Conservation (phyloP, 2,329 filamentous ascomycete genomes). For the Botrytis tulipae region DNA sequence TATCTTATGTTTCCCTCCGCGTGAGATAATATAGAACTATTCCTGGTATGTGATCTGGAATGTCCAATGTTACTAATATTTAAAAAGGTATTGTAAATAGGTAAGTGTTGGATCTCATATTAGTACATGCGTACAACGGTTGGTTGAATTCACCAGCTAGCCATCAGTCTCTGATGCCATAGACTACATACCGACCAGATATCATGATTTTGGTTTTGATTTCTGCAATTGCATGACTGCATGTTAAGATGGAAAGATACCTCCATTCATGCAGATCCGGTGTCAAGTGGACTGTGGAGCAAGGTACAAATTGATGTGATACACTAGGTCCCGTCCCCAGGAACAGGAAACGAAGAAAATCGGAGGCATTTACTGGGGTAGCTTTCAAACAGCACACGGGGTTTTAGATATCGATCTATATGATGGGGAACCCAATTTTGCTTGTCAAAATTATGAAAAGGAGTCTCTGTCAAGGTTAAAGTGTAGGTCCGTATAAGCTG, state of each 20-base stretch:
- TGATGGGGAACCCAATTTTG: background rate
- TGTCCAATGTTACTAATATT: background rate
- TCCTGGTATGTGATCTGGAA: background rate
- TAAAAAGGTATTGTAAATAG: background rate
- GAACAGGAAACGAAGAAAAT: background rate
- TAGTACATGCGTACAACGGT: background rate
- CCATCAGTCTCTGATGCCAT: background rate
- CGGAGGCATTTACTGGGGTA: background rate
- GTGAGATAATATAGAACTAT: background rate
- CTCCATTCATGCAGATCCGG: background rate
- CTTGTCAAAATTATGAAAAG: background rate
- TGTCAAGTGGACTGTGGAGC: background rate
- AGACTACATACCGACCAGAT: background rate
- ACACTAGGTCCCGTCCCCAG: background rate
- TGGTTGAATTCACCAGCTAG: background rate
- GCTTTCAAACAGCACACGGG: background rate
- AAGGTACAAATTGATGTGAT: background rate
- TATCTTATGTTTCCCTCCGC: background rate
- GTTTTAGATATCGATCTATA: background rate
- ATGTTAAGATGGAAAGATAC: background rate
- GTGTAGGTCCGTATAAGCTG: background rate
- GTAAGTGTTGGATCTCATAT: background rate
- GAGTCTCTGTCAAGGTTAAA: background rate
- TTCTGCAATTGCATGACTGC: background rate
- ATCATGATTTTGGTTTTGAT: background rate